Conservation (phyloP, 2,329 filamentous ascomycete genomes). For the Sphaerulina musiva region DNA sequence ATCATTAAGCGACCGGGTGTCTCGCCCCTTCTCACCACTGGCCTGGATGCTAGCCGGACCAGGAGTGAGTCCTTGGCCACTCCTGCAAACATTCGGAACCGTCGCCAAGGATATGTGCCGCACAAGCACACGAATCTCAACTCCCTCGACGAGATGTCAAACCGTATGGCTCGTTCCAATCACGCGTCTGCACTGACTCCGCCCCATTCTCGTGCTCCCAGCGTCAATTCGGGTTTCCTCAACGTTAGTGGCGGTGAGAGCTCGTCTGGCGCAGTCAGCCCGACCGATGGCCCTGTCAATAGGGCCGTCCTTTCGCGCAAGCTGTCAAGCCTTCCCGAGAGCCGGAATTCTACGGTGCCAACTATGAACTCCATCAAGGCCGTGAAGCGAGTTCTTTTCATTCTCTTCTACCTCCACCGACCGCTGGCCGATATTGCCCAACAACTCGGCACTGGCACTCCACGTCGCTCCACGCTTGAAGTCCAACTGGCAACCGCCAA, state of each 20-base stretch:
- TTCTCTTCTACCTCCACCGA: constrained; percentile 26
- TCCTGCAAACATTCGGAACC: constrained; percentile 47
- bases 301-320: constrained; percentile 20
- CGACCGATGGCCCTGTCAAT: constrained; percentile 24
- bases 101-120: constrained; percentile 56
- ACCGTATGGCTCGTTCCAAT: constrained; percentile 34
- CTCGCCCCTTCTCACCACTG: constrained; percentile 59
- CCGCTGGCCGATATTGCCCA: constrained; percentile 28
- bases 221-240: constrained; percentile 27
- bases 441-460: constrained; percentile 43
- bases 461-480: constrained; percentile 46
- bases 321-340: constrained; percentile 26
- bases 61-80: constrained; percentile 53
- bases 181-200: constrained; percentile 45
- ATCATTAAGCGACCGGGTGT: constrained; percentile 59
- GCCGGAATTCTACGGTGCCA: constrained; percentile 24
- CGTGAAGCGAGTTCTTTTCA: constrained; percentile 27
- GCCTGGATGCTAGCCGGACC: constrained; percentile 60
- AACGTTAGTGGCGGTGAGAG: constrained; percentile 27
- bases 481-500: constrained; percentile 52
- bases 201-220: constrained; percentile 29
- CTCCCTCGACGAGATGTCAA: constrained; percentile 23
- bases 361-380: constrained; percentile 23
- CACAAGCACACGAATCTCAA: constrained; percentile 45
- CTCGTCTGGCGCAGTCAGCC: constrained; percentile 31